These are phyloP conservation scores for Thinopyrum elongatum DNA, from an alignment of 176 grass and related monocot species.

Conservation along the genomic window DNA sequence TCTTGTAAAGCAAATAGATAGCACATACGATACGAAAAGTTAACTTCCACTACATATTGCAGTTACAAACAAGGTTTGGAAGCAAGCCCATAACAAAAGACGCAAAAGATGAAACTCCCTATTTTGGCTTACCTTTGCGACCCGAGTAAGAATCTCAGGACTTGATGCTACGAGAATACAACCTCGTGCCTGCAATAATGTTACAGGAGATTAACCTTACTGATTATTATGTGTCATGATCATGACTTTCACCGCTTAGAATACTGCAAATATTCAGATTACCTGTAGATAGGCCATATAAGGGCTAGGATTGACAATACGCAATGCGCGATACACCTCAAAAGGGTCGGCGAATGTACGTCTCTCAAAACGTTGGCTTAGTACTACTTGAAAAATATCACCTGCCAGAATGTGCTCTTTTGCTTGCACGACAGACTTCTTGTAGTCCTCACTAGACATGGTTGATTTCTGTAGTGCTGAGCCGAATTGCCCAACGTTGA, in stretches of 20 bases:
- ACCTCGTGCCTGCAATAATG: conserved; percentile 47
- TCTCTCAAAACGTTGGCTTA: conserved; percentile 90
- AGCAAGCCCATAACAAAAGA: background rate
- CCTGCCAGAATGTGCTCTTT: conserved; percentile 84
- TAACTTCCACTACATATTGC: background rate
- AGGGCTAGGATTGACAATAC: conserved; percentile 89
- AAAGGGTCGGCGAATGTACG: conserved; percentile 81
- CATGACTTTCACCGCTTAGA: background rate
- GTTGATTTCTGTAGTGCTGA: conserved; percentile 65
- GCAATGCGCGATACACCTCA: conserved; percentile 88
- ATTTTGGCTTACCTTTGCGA: conserved; percentile 56
- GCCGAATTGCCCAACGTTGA: conserved; percentile 61
- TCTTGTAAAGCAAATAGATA: conserved; percentile 17
- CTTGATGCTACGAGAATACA: conserved; percentile 84
- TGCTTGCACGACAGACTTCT: conserved; percentile 61
- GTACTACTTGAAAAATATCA: conserved; percentile 93
- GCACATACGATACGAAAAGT: background rate
- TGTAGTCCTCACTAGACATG: conserved; percentile 70
- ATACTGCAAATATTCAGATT: conserved; percentile 4
- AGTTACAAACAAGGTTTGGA: background rate
- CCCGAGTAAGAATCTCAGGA: conserved; percentile 87
- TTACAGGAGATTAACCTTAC: background rate
- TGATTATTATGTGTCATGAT: background rate
- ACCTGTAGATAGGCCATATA: conserved; percentile 96
- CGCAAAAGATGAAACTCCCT: background rate